Evolutionary conservation across 257 asterid genomes (phyloP).

Genomic region (Verbena officinalis): DNA sequence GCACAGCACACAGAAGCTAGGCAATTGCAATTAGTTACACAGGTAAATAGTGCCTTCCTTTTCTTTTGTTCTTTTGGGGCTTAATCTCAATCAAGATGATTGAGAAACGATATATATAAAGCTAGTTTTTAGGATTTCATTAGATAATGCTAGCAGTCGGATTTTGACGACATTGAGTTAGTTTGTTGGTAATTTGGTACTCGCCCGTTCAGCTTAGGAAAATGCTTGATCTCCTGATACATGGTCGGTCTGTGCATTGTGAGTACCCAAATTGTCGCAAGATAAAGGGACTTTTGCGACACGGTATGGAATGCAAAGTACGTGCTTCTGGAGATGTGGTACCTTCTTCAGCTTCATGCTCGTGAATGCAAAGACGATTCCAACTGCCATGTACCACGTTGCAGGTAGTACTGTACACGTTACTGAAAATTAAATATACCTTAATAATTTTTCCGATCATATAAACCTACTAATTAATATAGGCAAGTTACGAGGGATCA

Average conservation of each 20-base stretch:
- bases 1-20: constrained; percentile 96
- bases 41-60: constrained; percentile 49
- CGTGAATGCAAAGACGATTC: constrained; percentile 97
- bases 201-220: constrained; percentile 73
- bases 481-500: too few relatives aligned
- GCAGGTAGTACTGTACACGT: constrained; percentile 98
- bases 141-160: not conserved
- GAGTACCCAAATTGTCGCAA: constrained; percentile 90
- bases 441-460: not conserved
- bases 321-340: constrained; percentile 99
- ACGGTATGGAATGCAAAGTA: constrained; percentile 75
- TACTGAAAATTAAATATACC: not conserved
- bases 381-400: constrained; percentile 89
- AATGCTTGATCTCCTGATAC: constrained; percentile 98
- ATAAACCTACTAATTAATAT: not conserved
- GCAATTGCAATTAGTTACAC: constrained; percentile 76
- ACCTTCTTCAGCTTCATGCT: constrained; percentile 96
- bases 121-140: not conserved
- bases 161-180: constrained; percentile 23
- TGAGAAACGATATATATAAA: not conserved
- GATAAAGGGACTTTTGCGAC: constrained; percentile 98
- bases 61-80: not conserved
- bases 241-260: constrained; percentile 82
- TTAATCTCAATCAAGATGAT: not conserved
- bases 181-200: too few relatives aligned